Base-by-base conservation (phyloP, 2,329 filamentous ascomycete genomes). In the Taxawa tesnikishii region DNA sequence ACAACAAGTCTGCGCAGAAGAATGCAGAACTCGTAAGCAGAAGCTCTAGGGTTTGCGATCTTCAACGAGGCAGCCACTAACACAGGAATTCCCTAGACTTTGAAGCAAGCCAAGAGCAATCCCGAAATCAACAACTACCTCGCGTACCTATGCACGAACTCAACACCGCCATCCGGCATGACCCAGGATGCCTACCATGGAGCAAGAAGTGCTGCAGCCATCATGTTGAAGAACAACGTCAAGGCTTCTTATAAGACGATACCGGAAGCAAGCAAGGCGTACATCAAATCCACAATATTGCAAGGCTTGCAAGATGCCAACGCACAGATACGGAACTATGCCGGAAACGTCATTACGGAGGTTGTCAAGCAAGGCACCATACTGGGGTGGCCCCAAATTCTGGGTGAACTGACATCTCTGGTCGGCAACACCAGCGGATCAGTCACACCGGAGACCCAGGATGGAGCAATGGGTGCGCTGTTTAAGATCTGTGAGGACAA, bases 41-140 rank as follows among this genome's bases (percentile, higher is more conserved):
- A n/a, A n/a, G n/a, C n/a, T n/a, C n/a, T n/a, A n/a, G n/a, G n/a
- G n/a, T n/a, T n/a, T n/a, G n/a, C n/a, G n/a, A n/a, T n/a, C n/a
- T n/a, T n/a, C n/a, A n/a, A n/a, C n/a, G n/a, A n/a, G n/a, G n/a
- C n/a, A n/a, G n/a, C n/a, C 14, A 11, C 21, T 12, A 13, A n/a
- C n/a, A n/a, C n/a, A n/a, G n/a, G n/a, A n/a, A n/a, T 12, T 26
- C 3, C 11, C 5, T 26, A 96, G 90, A 92, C 96, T 83, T 82
- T 98, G 47, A 69, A 75, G 43, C 82, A 93, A 62, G 90, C 88
- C 39, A 92, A 83, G 55, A 63, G 68, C 32, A 90, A 83, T 8
- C 87, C 87, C 29, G 88, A 96, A 56, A 83, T 94, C 65, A 88
- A 92, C 65, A 96, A 96, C 62, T 98, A 98, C 58, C 76, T 98